These are phyloP conservation scores for Mycosphaerelloides madeirae DNA, from an alignment of 2,329 filamentous ascomycete genomes.

Conservation along the genomic window DNA sequence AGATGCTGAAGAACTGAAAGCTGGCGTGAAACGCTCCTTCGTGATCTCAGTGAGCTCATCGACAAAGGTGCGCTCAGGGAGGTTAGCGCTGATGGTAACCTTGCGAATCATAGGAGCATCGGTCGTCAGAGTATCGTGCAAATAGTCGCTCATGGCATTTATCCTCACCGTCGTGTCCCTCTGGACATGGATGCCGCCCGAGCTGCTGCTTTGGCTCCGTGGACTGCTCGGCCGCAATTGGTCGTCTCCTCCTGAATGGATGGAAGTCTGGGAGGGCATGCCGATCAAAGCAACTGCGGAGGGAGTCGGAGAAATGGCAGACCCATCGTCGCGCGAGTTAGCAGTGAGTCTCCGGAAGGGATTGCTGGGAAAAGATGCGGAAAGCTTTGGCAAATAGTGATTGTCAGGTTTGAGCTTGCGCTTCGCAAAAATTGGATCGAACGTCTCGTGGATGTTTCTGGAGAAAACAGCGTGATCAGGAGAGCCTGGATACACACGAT, in stretches of 20 bases:
- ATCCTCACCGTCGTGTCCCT: constrained; percentile 33
- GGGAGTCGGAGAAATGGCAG: constrained; percentile 8
- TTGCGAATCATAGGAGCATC: constrained; percentile 26
- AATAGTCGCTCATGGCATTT: constrained; percentile 25
- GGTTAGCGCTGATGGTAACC: constrained; percentile 29
- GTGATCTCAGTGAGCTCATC: constrained; percentile 35
- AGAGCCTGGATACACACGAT: constrained; percentile 42
- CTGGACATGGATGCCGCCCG: constrained; percentile 35
- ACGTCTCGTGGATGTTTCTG: constrained; percentile 44
- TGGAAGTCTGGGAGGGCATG: constrained; percentile 20
- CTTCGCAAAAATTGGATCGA: constrained; percentile 36
- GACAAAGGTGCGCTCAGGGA: constrained; percentile 39
- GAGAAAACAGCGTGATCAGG: constrained; percentile 43
- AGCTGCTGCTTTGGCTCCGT: constrained; percentile 15
- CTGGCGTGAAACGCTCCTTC: constrained; percentile 25
- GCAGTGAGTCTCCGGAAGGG: constrained; percentile 9
- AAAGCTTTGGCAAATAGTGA: constrained; percentile 8
- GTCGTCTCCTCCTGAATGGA: constrained; percentile 13
- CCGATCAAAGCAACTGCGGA: constrained; percentile 19
- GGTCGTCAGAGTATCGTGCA: constrained; percentile 14
- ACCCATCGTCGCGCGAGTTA: background rate
- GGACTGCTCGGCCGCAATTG: background rate
- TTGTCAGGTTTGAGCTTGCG: constrained; percentile 16
- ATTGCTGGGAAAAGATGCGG: constrained; percentile 4
- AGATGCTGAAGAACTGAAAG: no score